Conservation (phyloP, 2,329 filamentous ascomycete genomes). For the Fusarium sacchari region DNA sequence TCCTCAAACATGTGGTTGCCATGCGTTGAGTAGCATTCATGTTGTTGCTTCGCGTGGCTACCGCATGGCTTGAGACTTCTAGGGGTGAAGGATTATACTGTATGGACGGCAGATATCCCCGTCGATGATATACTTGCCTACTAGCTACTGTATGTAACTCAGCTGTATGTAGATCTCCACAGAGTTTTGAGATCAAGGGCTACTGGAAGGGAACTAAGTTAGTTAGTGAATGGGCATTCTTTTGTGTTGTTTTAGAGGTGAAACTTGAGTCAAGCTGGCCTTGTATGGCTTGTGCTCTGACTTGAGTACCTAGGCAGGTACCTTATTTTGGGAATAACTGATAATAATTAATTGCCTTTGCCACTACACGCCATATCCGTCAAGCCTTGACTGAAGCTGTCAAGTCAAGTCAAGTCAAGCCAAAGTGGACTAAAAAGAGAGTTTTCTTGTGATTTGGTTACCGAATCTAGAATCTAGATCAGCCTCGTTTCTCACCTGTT, state of each 20-base stretch:
- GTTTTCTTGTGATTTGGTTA: neutral
- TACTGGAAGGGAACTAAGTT: constrained; percentile 3
- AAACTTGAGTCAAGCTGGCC: neutral
- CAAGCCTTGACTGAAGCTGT: neutral
- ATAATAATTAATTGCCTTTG: neutral
- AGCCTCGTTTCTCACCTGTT: constrained; percentile 5
- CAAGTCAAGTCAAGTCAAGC: neutral
- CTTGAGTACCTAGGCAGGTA: neutral
- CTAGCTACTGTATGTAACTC: neutral
- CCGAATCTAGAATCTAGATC: neutral
- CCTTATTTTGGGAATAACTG: neutral
- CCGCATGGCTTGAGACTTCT: neutral
- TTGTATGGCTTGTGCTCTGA: neutral
- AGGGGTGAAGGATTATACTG: neutral
- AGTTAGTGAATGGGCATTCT: neutral
- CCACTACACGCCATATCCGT: neutral
- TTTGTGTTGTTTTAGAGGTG: neutral
- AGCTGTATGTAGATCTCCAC: neutral
- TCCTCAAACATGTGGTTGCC: constrained; percentile 25
- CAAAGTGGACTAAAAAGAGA: neutral
- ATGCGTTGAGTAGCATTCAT: constrained; percentile 20
- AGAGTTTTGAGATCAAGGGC: neutral
- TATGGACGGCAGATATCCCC: neutral
- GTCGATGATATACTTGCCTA: neutral
- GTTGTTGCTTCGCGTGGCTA: constrained; percentile 17